A percentile compares a stretch with the other conserved stretches of the same genome.
Conservation (phyloP, 768 basidiomycete species). For the Boletus rubroflammeus region DNA sequence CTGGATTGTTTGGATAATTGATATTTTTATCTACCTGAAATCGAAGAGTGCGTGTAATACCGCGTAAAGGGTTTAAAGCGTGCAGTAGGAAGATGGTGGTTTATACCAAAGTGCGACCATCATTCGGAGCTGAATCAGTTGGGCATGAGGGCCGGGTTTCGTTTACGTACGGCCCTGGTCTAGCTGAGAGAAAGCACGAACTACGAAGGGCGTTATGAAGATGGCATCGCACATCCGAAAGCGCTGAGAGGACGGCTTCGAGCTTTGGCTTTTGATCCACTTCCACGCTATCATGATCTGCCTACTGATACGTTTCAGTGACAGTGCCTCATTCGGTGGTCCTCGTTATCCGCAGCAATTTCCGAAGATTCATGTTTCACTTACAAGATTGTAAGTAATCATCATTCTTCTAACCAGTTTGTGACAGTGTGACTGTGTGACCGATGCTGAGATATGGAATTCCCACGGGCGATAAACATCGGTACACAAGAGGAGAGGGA, state of each 20-base stretch:
- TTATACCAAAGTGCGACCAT: background rate
- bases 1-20: background rate
- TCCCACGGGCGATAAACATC: constrained; percentile 36
- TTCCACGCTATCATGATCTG: background rate
- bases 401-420: too few relatives aligned
- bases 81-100: background rate
- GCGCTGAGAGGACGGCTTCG: background rate
- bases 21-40: background rate
- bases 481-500: constrained; percentile 29
- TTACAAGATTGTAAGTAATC: too few relatives aligned
- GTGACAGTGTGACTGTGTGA: constrained; percentile 27
- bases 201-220: too few relatives aligned
- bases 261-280: background rate
- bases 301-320: background rate
- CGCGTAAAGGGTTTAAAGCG: too few relatives aligned
- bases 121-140: background rate
- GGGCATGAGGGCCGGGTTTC: background rate
- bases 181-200: background rate
- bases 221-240: background rate
- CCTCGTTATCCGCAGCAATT: too few relatives aligned
- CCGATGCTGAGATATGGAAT: constrained; percentile 32
- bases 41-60: too few relatives aligned
- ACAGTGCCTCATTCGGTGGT: background rate
- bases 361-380: too few relatives aligned
- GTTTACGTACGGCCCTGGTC: background rate